Conservation (phyloP, 2,329 filamentous ascomycete genomes). For the Dissoconium aciculare region DNA sequence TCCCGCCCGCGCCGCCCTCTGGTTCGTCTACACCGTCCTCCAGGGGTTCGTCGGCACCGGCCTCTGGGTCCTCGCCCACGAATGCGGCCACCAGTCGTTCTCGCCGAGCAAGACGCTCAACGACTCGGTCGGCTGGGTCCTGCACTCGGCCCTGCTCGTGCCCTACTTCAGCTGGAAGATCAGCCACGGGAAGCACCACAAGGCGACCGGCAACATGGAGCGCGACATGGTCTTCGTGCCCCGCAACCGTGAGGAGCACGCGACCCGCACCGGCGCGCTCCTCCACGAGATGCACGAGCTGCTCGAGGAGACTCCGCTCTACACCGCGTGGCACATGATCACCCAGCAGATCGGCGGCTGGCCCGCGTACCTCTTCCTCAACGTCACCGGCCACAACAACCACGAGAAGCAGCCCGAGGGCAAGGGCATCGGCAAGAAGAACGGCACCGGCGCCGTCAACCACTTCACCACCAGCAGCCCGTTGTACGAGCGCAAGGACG, state of each 20-base stretch:
- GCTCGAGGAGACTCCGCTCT: constrained; percentile 84
- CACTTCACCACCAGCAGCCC: constrained; percentile 85
- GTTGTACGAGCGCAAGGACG: constrained; percentile 81
- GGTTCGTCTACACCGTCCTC: constrained; percentile 57
- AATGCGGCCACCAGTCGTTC: constrained; percentile 95
- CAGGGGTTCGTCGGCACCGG: constrained; percentile 92
- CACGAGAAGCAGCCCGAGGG: constrained; percentile 85
- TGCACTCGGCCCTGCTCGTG: constrained; percentile 76
- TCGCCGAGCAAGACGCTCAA: constrained; percentile 83
- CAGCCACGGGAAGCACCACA: constrained; percentile 98
- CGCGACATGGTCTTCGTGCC: constrained; percentile 99
- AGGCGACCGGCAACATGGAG: constrained; percentile 92
- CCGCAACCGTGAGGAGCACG: constrained; percentile 70
- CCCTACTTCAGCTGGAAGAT: constrained; percentile 99
- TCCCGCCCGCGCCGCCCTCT: constrained; percentile 48
- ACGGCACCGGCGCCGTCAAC: constrained; percentile 77
- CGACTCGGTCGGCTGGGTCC: constrained; percentile 81
- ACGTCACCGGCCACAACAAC: constrained; percentile 92
- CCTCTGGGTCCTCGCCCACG: constrained; percentile 90
- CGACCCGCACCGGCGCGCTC: constrained; percentile 56
- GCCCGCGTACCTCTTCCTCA: constrained; percentile 80
- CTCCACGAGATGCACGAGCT: constrained; percentile 76
- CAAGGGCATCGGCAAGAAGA: constrained; percentile 80
- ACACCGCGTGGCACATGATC: constrained; percentile 58
- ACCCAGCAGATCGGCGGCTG: constrained; percentile 83